Base-by-base conservation (phyloP, 495 filamentous ascomycete species). In the Apodospora peruviana region DNA sequence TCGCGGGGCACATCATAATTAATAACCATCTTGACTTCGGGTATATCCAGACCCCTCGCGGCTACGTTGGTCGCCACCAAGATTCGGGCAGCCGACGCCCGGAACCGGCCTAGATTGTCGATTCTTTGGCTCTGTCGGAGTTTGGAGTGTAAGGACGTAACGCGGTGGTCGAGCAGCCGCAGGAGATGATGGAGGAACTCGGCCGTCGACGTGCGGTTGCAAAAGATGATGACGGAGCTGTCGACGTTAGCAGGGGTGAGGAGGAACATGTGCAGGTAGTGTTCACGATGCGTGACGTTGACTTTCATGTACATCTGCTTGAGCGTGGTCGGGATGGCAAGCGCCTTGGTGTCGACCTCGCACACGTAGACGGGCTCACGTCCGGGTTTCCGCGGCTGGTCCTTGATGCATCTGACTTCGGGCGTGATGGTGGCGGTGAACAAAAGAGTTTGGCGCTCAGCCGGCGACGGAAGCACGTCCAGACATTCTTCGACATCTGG, bases 61-160 rank as follows among this genome's bases (percentile, higher is more conserved):
- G 93, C 93, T 12, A 99, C 91, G 64, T 99, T 94, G 0, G 93
- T 97, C 2, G 94, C 94, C 9, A 99, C 84, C 3, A 99, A 75
- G 45, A 99, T 82, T 5, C 93, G 79, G 11, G 93, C 91, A 0
- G 90, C 91, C n/a, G 80, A 78, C 7, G 93, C 94, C 14, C 93
- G 84, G 74, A 97, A 99, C 17, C 90, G 82, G 2, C 82, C 91
- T 0, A 99, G 80, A 53, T 96, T 96, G 38, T 87, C 77, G 35
- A 82, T 87, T 12, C 93, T 81, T 57, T 95, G 82, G 3, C 82
- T 76, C 58, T 97, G 93, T 0, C 85, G 82, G 2, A 99, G 81
- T 20, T 77, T 76, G 19, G 87, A 93, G 68, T 99, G 94, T 4
- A 99, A 78, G 16, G 88, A 80, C 5, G 94, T 96, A 36, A 96